Evolutionary conservation across 345 rosid species (phyloP), one percentile per base, ranked within the genome.

Genomic region (Bruguiera sexangula): DNA sequence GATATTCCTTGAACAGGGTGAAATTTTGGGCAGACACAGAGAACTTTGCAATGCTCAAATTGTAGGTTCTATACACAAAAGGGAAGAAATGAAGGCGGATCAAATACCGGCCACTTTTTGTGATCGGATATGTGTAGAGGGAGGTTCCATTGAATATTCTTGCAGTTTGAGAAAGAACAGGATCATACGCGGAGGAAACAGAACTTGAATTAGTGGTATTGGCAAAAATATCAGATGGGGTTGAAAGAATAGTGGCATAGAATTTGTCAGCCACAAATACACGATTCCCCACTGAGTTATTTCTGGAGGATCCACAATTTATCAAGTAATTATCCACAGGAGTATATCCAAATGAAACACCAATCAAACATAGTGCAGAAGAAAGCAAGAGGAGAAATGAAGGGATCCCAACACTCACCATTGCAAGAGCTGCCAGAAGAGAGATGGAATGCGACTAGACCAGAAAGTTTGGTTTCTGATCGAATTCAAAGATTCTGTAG

Each of bases 1-100:
- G 79, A 78, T 78, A 82, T 31, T 88, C 85, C 73, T 53, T 82
- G 58, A 89, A 72, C 26, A 93, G 85, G 68, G 82, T 86, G 76
- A 91, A 82, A 18, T 83, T 85, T 55, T 91, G 94, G 31, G 93
- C 74, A 10, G 78, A 82, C 56, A 93, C 88, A 5, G 91, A 86
- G 89, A 91, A 93, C 56, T 79, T 82, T 3, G 97, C 89, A 0
- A 7, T 18, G 78, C 84, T 88, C 71, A 87, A 68, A 66, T 91
- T 79, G 66, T 69, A 83, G 31, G 70, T 67, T 50, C 71, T 31
- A 11, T 62, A 56, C 20, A 54, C 70, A 24, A 85, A 85, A 11
- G 94, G 94, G 73, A 59, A 82, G 79, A 93, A 85, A 82, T 93
- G 82, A 29, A 93, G 90, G 50, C 98, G 96, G 63, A 93, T 72